Percentiles rank a stretch among this genome's conserved stretches.
Evolutionary conservation across 495 filamentous ascomycete genomes (phyloP).

Genomic region (Podospora pseudocomata): DNA sequence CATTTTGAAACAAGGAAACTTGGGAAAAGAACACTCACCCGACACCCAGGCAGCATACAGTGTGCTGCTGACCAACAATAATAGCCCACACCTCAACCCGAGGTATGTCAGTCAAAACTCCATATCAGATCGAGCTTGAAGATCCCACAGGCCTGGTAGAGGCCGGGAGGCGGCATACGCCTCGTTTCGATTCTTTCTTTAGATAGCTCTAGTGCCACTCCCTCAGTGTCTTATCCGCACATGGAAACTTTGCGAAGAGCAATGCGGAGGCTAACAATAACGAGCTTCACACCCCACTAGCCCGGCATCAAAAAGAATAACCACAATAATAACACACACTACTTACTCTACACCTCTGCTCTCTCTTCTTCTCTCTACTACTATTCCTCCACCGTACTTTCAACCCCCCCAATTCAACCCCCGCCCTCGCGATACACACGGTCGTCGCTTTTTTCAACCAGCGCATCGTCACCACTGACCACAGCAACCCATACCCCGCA

Average conservation of each 20-base stretch:
- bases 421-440: neutral
- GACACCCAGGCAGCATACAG: no score
- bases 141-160: neutral
- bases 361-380: neutral
- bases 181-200: neutral
- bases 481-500: neutral
- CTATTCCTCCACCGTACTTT: neutral
- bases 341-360: neutral
- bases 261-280: neutral
- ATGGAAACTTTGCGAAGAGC: no score
- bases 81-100: neutral
- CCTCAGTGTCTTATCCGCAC: neutral
- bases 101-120: neutral
- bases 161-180: neutral
- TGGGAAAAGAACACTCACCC: no score
- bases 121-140: neutral
- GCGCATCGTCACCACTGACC: conserved; percentile 1
- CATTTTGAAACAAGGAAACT: neutral
- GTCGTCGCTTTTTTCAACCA: neutral
- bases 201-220: neutral
- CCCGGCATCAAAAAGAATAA: neutral
- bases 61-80: neutral
- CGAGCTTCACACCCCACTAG: neutral
- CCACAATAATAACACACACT: neutral
- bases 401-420: neutral